Evolutionary conservation across 2,329 filamentous ascomycete species (phyloP).

Genomic region (Trichothecium roseum): DNA sequence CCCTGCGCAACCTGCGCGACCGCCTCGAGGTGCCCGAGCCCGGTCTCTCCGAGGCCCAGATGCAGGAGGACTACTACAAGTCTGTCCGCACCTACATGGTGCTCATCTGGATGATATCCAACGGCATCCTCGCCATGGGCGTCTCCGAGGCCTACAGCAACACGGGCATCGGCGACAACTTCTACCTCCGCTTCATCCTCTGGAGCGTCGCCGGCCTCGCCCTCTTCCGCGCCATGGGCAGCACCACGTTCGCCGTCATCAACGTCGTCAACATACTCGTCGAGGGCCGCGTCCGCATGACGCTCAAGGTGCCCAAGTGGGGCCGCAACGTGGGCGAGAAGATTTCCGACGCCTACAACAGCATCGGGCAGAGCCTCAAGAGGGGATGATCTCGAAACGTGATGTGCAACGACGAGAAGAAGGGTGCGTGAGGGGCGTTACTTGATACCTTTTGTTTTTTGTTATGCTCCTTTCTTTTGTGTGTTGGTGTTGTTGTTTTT

Average conservation of each 20-base stretch:
- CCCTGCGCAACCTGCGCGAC: slow-evolving; percentile 89
- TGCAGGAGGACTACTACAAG: slow-evolving; percentile 98
- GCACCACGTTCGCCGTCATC: slow-evolving; percentile 70
- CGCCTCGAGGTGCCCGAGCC: slow-evolving; percentile 67
- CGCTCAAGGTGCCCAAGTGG: slow-evolving; percentile 43
- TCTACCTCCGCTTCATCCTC: slow-evolving; percentile 85
- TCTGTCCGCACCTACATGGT: slow-evolving; percentile 98
- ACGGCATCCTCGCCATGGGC: slow-evolving; percentile 87
- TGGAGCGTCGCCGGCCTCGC: slow-evolving; percentile 85
- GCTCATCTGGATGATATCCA: slow-evolving; percentile 83
- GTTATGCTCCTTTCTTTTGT: slow-evolving; percentile 2
- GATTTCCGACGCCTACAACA: slow-evolving; percentile 38
- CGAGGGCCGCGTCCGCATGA: slow-evolving; percentile 65
- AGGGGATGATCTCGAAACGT: slow-evolving; percentile 13
- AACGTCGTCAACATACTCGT: slow-evolving; percentile 76
- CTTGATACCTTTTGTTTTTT: slow-evolving; percentile 4
- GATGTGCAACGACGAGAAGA: slow-evolving; percentile 3
- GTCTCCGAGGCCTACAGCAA: slow-evolving; percentile 76
- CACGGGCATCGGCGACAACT: slow-evolving; percentile 65
- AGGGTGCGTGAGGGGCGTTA: slow-evolving; percentile 1
- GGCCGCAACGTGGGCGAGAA: slow-evolving; percentile 30
- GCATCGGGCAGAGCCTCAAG: slow-evolving; percentile 32
- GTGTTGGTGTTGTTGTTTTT: slow-evolving; percentile 5
- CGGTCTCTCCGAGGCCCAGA: slow-evolving; percentile 59
- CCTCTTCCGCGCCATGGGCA: slow-evolving; percentile 77